Evolutionary conservation across 345 rosid genomes (phyloP).

Genomic region (Kernera saxatilis): DNA sequence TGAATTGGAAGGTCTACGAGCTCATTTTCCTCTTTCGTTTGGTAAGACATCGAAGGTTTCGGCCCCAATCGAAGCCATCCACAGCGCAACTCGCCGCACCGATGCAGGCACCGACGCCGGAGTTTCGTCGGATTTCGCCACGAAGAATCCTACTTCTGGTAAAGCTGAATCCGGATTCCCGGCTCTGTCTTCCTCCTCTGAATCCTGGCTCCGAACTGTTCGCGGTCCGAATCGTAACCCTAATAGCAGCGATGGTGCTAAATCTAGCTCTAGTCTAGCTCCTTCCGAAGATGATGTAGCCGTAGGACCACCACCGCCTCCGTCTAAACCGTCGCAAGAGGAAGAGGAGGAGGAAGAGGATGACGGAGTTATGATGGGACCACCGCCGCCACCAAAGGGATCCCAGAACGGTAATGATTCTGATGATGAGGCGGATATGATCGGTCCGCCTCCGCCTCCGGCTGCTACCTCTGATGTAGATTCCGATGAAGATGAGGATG

Average conservation of each 20-base stretch:
- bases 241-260: slow-evolving; percentile 12
- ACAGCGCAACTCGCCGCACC: slow-evolving; percentile 71
- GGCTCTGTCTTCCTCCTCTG: slow-evolving; percentile 55
- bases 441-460: slow-evolving; percentile 58
- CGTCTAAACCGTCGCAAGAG: neutral
- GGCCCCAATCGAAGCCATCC: slow-evolving; percentile 59
- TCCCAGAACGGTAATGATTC: slow-evolving; percentile 15
- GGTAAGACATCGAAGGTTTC: slow-evolving; percentile 66
- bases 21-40: slow-evolving; percentile 69
- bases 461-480: slow-evolving; percentile 18
- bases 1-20: slow-evolving; percentile 65
- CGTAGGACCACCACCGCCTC: slow-evolving; percentile 39
- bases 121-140: slow-evolving; percentile 11
- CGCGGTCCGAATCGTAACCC: slow-evolving; percentile 36
- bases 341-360: slow-evolving; percentile 19
- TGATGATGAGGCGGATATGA: slow-evolving; percentile 39
- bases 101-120: slow-evolving; percentile 28
- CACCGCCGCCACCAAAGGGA: slow-evolving; percentile 39
- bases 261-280: slow-evolving; percentile 1
- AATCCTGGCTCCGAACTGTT: slow-evolving; percentile 44
- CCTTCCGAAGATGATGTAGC: slow-evolving; percentile 12
- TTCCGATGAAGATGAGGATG: slow-evolving; percentile 48
- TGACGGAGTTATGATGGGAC: slow-evolving; percentile 46
- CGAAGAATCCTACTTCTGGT: neutral
- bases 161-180: slow-evolving; percentile 31